Base-by-base conservation (phyloP, 2,329 filamentous ascomycete species). In the Colletotrichum lindemuthianum region DNA sequence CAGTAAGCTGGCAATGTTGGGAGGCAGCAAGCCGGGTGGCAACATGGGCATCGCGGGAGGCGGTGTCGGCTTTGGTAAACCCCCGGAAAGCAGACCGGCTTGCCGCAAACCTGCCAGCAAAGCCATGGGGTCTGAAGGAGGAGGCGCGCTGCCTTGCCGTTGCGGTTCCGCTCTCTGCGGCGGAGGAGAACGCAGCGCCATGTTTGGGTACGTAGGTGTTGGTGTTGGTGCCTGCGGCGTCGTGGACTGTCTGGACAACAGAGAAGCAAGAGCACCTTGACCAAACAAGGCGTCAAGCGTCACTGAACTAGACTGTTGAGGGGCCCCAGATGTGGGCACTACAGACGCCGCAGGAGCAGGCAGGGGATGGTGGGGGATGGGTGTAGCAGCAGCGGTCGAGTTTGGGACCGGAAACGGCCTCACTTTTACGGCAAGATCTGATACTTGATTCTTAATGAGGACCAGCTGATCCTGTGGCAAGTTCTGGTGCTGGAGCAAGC, bases 381-480 rank as follows among this genome's bases (percentile, higher is more conserved):
- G 75, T 72, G 75, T 71, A 71, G 76, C 78, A 74, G 77, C 77
- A 70, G 79, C 77, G 70, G 75, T 73, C 72, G 75, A 70, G 67
- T 74, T 75, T 72, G 78, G 80, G 73, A 77, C 75, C 72, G 78
- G 75, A 68, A 77, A 70, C 56, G 83, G 82, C 77, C 82, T 84
- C 77, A 88, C 82, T 73, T 84, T 85, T 86, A 86, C 79, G 83
- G 88, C 86, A 76, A 97, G 86, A 77, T 89, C 88, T 76, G 90
- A 88, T 77, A 97, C 89, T 85, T 96, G 92, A 75, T 90, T 89
- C 78, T 90, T 92, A 78, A 97, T 91, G 76, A 91, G 87, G 78
- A 91, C 88, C 75, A 97, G 85, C 80, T 97, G 92, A 73, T 94
- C 90, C 72, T 89, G 88, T 65, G 90, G 90, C 75, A 97, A 84